Conservation (phyloP, 805 yeast species). For the Kurtzmaniella cleridarum region DNA sequence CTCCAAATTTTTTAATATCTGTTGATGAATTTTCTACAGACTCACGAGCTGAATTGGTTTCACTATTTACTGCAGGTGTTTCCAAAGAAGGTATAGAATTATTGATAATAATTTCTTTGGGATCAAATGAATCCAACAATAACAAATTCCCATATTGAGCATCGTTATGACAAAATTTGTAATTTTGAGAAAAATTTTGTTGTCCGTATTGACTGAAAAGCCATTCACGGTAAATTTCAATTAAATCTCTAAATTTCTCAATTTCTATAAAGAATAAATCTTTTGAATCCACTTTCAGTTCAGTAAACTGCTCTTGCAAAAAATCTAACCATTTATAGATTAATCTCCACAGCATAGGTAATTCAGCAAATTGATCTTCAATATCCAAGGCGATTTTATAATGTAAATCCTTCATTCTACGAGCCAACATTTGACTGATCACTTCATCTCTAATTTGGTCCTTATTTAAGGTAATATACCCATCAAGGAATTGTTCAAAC, state of each 20-base stretch:
- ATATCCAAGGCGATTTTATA: conserved; percentile 62
- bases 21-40: too few species aligned
- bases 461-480: conserved; percentile 72
- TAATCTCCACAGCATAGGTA: conserved; percentile 67
- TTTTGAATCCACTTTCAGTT: conserved; percentile 13
- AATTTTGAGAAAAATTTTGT: conserved; percentile 36
- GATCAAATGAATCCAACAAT: conserved; percentile 52
- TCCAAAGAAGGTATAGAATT: conserved; percentile 1
- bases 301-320: conserved; percentile 36
- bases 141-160: conserved; percentile 93
- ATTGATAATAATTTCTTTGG: conserved; percentile 30
- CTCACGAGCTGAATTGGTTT: not conserved
- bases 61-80: conserved; percentile 1
- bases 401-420: conserved; percentile 95
- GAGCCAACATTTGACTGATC: conserved; percentile 77
- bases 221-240: conserved; percentile 58
- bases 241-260: conserved; percentile 42
- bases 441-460: conserved; percentile 70
- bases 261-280: conserved; percentile 43
- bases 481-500: conserved; percentile 85
- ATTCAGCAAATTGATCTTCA: conserved; percentile 45
- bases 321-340: conserved; percentile 66
- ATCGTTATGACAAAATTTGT: conserved; percentile 91
- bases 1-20: too few species aligned
- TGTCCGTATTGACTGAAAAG: conserved; percentile 46